Conservation (phyloP, 2,329 filamentous ascomycete genomes). For the Cephalotrichum gorgonifer region DNA sequence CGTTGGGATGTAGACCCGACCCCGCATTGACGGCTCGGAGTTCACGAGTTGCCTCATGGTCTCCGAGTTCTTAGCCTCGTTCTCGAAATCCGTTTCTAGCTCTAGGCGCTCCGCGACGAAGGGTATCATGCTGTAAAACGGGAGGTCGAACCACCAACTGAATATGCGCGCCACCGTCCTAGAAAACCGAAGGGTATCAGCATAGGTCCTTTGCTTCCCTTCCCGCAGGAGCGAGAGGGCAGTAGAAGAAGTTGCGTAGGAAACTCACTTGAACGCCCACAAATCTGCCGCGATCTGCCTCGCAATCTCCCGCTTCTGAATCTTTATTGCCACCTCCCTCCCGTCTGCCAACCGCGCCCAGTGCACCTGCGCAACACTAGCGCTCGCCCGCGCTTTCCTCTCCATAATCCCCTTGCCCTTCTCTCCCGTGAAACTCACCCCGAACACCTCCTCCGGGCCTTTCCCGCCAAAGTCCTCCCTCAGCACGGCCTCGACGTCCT, state of each 20-base stretch:
- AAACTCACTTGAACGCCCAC: conserved; percentile 78
- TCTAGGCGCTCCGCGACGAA: conserved; percentile 88
- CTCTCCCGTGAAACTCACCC: conserved; percentile 68
- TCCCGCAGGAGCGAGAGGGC: conserved; percentile 9
- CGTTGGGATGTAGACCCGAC: conserved; percentile 78
- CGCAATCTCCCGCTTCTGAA: conserved; percentile 90
- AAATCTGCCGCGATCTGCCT: conserved; percentile 90
- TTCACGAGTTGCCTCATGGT: conserved; percentile 71
- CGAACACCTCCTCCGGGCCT: conserved; percentile 83
- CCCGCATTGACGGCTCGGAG: conserved; percentile 63
- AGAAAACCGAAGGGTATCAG: background rate
- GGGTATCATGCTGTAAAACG: conserved; percentile 79
- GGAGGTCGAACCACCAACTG: conserved; percentile 83
- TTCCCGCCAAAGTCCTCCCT: conserved; percentile 78
- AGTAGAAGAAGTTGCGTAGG: background rate
- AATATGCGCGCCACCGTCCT: conserved; percentile 75
- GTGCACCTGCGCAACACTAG: conserved; percentile 93
- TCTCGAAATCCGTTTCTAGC: conserved; percentile 88
- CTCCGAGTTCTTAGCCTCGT: conserved; percentile 82
- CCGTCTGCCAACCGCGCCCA: conserved; percentile 84
- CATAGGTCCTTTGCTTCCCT: background rate
- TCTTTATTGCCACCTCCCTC: conserved; percentile 86
- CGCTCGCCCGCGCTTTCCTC: conserved; percentile 57
- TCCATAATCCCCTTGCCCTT: conserved; percentile 57
- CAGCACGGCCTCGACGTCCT: conserved; percentile 75